Evolutionary conservation across 2,329 filamentous ascomycete species (phyloP).

Genomic region (Aspergillus latus): DNA sequence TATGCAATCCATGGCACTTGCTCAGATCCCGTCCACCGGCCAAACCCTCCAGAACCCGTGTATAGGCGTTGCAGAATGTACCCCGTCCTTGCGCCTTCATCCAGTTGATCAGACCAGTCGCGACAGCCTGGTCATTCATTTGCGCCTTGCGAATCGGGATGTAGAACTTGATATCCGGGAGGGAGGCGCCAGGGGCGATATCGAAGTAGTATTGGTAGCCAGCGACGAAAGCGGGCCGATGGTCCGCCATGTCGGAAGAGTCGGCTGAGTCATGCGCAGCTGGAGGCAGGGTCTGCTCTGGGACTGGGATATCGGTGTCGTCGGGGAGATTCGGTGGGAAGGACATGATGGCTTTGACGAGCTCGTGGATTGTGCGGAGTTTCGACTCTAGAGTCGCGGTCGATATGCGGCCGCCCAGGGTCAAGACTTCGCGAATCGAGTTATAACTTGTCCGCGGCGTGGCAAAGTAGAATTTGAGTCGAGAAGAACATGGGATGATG

Average conservation of each 20-base stretch:
- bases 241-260: neutral
- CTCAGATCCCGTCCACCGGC: neutral
- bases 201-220: conserved; percentile 7
- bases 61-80: neutral
- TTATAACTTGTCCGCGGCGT: conserved; percentile 1
- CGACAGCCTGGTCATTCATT: neutral
- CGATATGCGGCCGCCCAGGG: neutral
- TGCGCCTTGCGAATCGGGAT: neutral
- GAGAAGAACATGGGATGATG: conserved; percentile 2
- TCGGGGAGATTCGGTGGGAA: neutral
- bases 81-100: conserved; percentile 1
- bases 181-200: neutral
- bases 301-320: neutral
- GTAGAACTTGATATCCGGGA: conserved; percentile 7
- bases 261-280: too few relatives aligned
- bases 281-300: neutral
- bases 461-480: conserved; percentile 14
- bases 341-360: conserved; percentile 1
- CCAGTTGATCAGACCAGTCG: neutral
- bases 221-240: neutral
- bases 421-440: conserved; percentile 6
- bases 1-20: neutral
- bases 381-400: neutral
- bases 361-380: conserved; percentile 14
- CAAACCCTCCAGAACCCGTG: neutral